phyloP scores from a whole-genome alignment of 2,329 filamentous ascomycete species.

The Hymenoscyphus fraxineus region DNA sequence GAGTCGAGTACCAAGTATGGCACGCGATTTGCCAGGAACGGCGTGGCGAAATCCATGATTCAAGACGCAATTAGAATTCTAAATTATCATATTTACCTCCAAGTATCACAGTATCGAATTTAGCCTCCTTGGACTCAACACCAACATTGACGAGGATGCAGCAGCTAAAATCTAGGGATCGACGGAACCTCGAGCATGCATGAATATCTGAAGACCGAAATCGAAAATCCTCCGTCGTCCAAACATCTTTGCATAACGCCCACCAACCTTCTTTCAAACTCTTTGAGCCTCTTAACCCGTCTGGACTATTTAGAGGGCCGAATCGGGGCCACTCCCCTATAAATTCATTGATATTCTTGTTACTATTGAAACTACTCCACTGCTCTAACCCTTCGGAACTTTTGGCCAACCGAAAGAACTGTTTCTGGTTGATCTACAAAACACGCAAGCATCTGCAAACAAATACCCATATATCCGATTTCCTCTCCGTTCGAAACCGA shows the following conservation, averaged over 20 bases:
- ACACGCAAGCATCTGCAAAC: neutral
- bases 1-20: too few species aligned
- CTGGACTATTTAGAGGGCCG: neutral
- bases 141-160: neutral
- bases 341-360: neutral
- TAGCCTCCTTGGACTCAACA: neutral
- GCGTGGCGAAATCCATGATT: neutral
- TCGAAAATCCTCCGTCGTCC: slow-evolving; percentile 20
- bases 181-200: slow-evolving; percentile 13
- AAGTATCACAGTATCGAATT: too few species aligned
- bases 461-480: neutral
- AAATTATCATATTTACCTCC: too few species aligned
- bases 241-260: slow-evolving; percentile 18
- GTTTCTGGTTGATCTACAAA: neutral
- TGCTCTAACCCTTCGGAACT: neutral
- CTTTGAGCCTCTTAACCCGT: slow-evolving; percentile 4
- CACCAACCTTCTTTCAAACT: neutral
- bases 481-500: neutral
- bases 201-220: slow-evolving; percentile 24
- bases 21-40: neutral
- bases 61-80: neutral
- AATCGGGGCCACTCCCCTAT: neutral
- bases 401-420: neutral
- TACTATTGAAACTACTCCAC: neutral
- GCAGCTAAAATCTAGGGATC: neutral